Conservation (phyloP, 2,329 filamentous ascomycete genomes). For the Arthrobotrys sphaeroides region DNA sequence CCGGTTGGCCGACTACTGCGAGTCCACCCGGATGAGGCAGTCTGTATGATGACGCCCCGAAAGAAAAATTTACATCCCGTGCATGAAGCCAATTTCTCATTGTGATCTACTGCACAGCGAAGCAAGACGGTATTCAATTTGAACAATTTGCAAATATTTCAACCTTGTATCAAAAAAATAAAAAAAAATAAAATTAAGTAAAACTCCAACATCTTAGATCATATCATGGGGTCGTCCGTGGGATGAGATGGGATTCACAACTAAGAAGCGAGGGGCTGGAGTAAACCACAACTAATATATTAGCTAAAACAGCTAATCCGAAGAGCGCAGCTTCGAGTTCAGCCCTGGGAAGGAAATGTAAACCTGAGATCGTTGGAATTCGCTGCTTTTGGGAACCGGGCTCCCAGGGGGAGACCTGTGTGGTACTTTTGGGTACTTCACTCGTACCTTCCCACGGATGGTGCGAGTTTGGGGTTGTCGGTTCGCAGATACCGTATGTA, state of each 20-base stretch:
- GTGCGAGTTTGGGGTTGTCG: neutral
- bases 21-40: constrained; percentile 23
- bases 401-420: neutral
- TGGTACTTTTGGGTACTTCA: constrained; percentile 45
- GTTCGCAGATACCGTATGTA: constrained; percentile 14
- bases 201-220: neutral
- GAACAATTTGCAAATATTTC: neutral
- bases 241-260: constrained; percentile 13
- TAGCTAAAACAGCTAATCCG: constrained; percentile 6
- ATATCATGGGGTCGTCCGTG: neutral
- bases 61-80: constrained; percentile 11
- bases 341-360: constrained; percentile 14
- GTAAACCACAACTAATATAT: constrained; percentile 12
- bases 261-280: constrained; percentile 29
- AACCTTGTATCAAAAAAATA: neutral
- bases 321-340: constrained; percentile 10
- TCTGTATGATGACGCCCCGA: constrained; percentile 7
- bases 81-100: constrained; percentile 7
- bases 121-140: constrained; percentile 7
- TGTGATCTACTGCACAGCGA: constrained; percentile 30
- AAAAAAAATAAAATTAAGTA: no score
- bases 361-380: constrained; percentile 7
- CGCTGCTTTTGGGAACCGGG: constrained; percentile 15
- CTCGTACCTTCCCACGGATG: constrained; percentile 15
- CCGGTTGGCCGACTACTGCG: neutral